Conservation (phyloP, 2,329 filamentous ascomycete species). For the Ceratocystis cubensis region DNA sequence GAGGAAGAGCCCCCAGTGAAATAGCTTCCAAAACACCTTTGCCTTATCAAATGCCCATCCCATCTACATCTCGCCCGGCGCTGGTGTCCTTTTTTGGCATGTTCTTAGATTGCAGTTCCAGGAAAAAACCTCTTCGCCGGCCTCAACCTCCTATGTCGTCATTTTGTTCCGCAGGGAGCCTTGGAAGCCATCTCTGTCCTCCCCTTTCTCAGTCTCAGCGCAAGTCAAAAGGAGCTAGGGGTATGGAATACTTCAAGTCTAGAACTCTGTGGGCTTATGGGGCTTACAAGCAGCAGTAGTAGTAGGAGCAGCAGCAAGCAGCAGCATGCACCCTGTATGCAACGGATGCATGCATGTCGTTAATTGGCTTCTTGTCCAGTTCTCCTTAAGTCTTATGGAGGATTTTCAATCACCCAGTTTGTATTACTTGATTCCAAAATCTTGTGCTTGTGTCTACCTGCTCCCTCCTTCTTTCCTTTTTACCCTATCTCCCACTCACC, state of each 20-base stretch:
- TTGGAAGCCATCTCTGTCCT: background rate
- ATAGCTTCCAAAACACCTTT: background rate
- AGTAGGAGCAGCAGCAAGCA: background rate
- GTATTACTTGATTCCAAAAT: background rate
- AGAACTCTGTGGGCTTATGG: background rate
- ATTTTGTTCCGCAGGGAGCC: background rate
- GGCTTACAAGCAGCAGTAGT: background rate
- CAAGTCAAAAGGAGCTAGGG: background rate
- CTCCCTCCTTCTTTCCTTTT: background rate
- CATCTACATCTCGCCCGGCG: background rate
- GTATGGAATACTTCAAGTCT: background rate
- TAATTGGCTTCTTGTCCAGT: background rate
- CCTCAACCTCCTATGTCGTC: background rate
- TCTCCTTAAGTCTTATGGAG: too few relatives aligned
- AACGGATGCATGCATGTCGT: background rate
- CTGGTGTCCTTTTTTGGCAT: background rate
- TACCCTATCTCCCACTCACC: too few relatives aligned
- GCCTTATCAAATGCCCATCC: background rate
- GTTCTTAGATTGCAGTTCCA: background rate
- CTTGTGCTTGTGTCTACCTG: background rate
- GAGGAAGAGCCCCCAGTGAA: background rate
- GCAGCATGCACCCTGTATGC: background rate
- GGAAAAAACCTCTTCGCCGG: background rate
- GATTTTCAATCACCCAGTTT: background rate
- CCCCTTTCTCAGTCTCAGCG: background rate